Evolutionary conservation across 108 stramenopile genomes (phyloP), one percentile per base, ranked within the genome.

Genomic region (Conticribra weissflogii): DNA sequence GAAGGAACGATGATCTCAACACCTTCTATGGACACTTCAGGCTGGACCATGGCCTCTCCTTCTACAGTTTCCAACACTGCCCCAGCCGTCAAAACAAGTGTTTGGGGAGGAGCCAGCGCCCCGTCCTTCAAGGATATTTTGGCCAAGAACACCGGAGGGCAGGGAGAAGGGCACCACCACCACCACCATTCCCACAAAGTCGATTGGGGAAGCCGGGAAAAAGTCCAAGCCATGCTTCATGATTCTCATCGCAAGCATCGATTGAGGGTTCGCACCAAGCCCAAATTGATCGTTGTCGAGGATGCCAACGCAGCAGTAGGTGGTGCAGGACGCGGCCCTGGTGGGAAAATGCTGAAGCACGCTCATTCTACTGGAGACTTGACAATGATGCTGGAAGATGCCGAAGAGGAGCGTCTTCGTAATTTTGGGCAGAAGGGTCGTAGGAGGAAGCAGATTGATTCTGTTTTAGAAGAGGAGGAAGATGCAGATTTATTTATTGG

Each of bases 401-500:
- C 54, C 4, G 75, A 63, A 32, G 56, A 50, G 33, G 66, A 54
- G 41, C 66, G 60, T n/a, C 18, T 55, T 9, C 34, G 59, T 60
- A 44, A 54, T 18, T 34, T 62, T 55, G 67, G 75, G 22, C 60
- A 32, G 52, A 51, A n/a, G n/a, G n/a, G n/a, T n/a, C n/a, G 74
- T 19, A 33, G 46, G 34, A 74, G 52, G 66, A 74, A 78, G 4
- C 71, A 74, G 45, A 54, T 73, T 18, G 32, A 63, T 31, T 66
- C 30, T 28, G 28, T 74, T 41, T 58, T 73, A 67, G 68, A 65
- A 55, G 76, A 76, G 24, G 81, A 75, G 27, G 81, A 78, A 17
- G 74, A 84, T 27, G 70, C 62, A 33, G 79, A 81, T 47, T 72
- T 71, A 51, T 31, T 72, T 1, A 72, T 72, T 53, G 71, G 82